Conservation (phyloP, 257 asterid species). For the Orobanche coerulescens region DNA sequence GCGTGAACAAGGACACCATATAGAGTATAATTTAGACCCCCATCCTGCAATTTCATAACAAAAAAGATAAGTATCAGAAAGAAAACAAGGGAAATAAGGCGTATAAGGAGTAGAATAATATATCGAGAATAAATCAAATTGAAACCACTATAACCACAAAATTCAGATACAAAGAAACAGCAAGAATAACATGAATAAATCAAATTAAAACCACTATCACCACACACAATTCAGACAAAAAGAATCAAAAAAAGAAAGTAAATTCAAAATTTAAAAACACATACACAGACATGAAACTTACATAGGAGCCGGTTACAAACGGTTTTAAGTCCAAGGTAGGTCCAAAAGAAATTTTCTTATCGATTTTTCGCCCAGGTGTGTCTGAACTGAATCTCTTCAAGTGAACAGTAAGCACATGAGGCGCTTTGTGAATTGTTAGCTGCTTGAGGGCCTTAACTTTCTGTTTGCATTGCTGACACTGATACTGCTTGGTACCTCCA, state of each 20-base stretch:
- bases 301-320: conserved; percentile 74
- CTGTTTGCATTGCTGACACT: conserved; percentile 91
- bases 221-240: neutral
- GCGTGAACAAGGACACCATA: conserved; percentile 97
- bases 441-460: conserved; percentile 92
- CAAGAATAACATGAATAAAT: too few species aligned
- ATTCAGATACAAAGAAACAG: too few species aligned
- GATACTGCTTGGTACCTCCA: conserved; percentile 81
- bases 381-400: conserved; percentile 80
- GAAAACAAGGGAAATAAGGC: too few species aligned
- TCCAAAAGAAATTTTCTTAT: conserved; percentile 50
- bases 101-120: too few species aligned
- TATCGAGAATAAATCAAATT: neutral
- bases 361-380: conserved; percentile 60
- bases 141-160: neutral
- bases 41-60: conserved; percentile 48
- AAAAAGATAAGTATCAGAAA: neutral
- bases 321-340: conserved; percentile 78
- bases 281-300: conserved; percentile 32
- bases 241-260: neutral
- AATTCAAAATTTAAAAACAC: neutral
- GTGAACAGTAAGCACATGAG: conserved; percentile 84
- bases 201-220: too few species aligned
- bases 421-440: conserved; percentile 73
- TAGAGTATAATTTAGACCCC: conserved; percentile 75